Evolutionary conservation across 2,329 filamentous ascomycete species (phyloP), one percentile per base, ranked within the genome.

Genomic region (Exophiala aquamarina): DNA sequence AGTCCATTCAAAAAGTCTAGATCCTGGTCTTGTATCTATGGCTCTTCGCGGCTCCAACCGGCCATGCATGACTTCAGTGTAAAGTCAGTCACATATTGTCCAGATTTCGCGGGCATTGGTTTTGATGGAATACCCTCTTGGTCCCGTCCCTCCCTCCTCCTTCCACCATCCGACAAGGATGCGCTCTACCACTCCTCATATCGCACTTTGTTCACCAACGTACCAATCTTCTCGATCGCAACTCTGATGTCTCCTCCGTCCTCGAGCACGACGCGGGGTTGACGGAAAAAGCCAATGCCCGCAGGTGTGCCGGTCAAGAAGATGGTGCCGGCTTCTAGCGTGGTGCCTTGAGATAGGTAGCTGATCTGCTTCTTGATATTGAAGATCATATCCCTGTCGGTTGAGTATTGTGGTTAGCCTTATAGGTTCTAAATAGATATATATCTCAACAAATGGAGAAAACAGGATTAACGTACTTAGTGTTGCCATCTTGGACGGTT

Each of bases 201-300:
- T 39, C 59, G 50, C 13, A 58, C 49, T 49, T 55, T 56, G 17
- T 69, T 76, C 37, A 74, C 66, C 53, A 76, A 56, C 1, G 74
- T 77, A n/a, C 74, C 74, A 37, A 77, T 69, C 58, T 74, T 61
- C 18, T 74, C 73, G 35, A 72, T 59, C 49, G 76, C 71, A 8
- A 77, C 70, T 0, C 67, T 62, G 54, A 77, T 75, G 47, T 67
- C 64, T 49, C 70, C 69, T 2, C 63, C 64, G 45, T 69, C 50
- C 8, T 62, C 61, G 19, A 73, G 51, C 5, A 63, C 62, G 11
- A 70, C 59, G 31, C 69, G 69, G 0, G 69, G 69, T 20, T 65
- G 61, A 15, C 66, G 62, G 59, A 70, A 67, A 3, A 62, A 66
- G 4, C 72, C 72, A 28, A 75, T 70, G 21, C 72, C 71, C 0